Percentiles rank a stretch among this genome's conserved stretches.
Evolutionary conservation across 495 filamentous ascomycete genomes (phyloP).

Genomic region (Polyplosphaeria fusca): DNA sequence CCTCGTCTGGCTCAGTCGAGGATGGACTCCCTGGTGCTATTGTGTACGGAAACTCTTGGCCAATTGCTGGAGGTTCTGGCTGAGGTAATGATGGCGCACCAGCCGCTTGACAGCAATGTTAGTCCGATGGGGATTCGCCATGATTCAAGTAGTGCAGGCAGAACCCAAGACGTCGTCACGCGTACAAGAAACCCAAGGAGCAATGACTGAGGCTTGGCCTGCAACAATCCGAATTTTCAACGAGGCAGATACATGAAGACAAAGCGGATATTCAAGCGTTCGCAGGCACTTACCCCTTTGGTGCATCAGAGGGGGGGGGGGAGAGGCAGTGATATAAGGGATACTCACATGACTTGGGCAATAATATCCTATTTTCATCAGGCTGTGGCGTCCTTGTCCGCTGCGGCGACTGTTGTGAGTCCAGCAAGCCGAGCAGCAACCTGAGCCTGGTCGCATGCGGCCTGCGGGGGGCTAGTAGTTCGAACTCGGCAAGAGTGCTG

Average conservation of each 20-base stretch:
- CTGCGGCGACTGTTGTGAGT: not conserved
- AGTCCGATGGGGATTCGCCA: not conserved
- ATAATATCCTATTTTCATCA: too few relatives aligned
- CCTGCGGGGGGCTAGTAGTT: too few relatives aligned
- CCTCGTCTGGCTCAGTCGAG: constrained; percentile 6
- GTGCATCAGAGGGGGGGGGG: too few relatives aligned
- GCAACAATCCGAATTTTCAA: too few relatives aligned
- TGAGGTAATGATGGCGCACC: not conserved
- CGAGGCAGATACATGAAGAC: too few relatives aligned
- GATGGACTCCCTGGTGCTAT: constrained; percentile 12
- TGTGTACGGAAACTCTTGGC: constrained; percentile 1
- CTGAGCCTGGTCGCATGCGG: too few relatives aligned
- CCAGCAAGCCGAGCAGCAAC: not conserved
- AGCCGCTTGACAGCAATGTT: not conserved
- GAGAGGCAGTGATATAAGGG: too few relatives aligned
- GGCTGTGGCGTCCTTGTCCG: not conserved
- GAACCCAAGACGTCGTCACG: not conserved
- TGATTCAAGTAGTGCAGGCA: not conserved
- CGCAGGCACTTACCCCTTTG: too few relatives aligned
- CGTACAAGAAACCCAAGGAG: not conserved
- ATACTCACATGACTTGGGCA: too few relatives aligned
- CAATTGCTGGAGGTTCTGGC: not conserved
- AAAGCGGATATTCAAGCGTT: too few relatives aligned
- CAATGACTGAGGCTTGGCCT: too few relatives aligned
- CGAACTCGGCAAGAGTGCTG: not conserved